Evolutionary conservation across 2,329 filamentous ascomycete genomes (phyloP).

Genomic region (Eurotiales sp.): DNA sequence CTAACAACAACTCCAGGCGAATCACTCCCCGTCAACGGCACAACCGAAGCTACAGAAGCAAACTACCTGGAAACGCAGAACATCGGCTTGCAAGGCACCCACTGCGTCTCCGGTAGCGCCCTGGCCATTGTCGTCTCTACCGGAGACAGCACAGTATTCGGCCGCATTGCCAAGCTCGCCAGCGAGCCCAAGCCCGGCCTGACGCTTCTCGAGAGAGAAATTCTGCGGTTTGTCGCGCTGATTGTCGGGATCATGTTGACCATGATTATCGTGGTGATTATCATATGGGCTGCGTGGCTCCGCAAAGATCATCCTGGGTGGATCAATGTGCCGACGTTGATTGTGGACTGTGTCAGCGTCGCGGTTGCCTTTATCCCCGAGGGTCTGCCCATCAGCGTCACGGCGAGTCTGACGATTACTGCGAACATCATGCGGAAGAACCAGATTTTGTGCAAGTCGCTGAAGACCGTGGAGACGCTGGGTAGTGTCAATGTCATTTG

Average conservation of each 20-base stretch:
- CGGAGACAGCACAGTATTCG: slow-evolving; percentile 70
- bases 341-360: slow-evolving; percentile 68
- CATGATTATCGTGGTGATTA: slow-evolving; percentile 52
- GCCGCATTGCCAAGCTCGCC: slow-evolving; percentile 69
- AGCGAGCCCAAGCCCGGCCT: slow-evolving; percentile 64
- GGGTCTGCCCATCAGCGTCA: slow-evolving; percentile 66
- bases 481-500: slow-evolving; percentile 70
- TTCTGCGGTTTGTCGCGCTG: slow-evolving; percentile 60
- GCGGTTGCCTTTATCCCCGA: slow-evolving; percentile 75
- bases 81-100: slow-evolving; percentile 75
- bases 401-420: slow-evolving; percentile 68
- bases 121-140: slow-evolving; percentile 67
- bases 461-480: slow-evolving; percentile 74
- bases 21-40: slow-evolving; percentile 61
- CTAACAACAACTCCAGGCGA: slow-evolving; percentile 47
- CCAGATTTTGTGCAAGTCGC: slow-evolving; percentile 73
- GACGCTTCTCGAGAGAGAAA: slow-evolving; percentile 68
- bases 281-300: slow-evolving; percentile 70
- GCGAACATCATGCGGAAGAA: slow-evolving; percentile 74
- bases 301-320: slow-evolving; percentile 62
- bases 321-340: slow-evolving; percentile 68
- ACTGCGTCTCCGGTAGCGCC: slow-evolving; percentile 67
- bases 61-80: slow-evolving; percentile 75
- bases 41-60: slow-evolving; percentile 62
- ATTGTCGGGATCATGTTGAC: slow-evolving; percentile 20